Base-by-base conservation (phyloP, 768 basidiomycete species). In the Hericium erinaceus region DNA sequence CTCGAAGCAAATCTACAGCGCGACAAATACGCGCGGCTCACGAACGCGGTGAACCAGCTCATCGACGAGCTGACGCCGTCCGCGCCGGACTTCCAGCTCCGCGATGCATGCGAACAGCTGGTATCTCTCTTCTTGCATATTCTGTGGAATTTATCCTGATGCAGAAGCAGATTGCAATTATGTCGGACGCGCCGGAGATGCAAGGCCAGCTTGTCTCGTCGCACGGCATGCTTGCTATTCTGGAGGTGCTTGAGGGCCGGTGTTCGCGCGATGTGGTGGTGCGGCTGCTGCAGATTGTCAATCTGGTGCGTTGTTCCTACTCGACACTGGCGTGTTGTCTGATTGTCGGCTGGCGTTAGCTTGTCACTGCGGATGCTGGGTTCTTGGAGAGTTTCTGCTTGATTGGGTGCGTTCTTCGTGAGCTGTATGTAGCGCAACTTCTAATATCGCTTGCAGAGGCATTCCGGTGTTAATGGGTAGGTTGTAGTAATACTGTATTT, bases 351-450 rank as follows among this genome's bases (percentile, higher is more conserved):
- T 39, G 8, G 41, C 11, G 16, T 12, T 58, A 79, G 76, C 69
- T 77, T 52, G 78, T 82, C 20, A 77, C 71, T 0, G 77, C 79
- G 5, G 94, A 98, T 65, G 76, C 92, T 24, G 88, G 85, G 3
- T 86, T 91, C 65, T 72, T 98, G 65, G 97, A 99, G 70, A 92
- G 93, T 64, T 92, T 98, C 73, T 98, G 95, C 71, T 75, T 98
- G 55, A 89, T 94, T 65, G 89, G 89, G 84, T 85, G 64, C 39
- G 80, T 68, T 12, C 6, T 26, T 10, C n/a, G 24, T 26, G 40
- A 24, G 38, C 50, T 24, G 22, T 3, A 20, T 16, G 28, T 52
- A 20, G 33, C 52, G 7, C 38, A n/a, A 41, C 57, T 33, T 56
- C 46, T 39, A 20, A 50, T 38, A 2, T 51, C 48, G 8, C 13